phyloP scores from a whole-genome alignment of 257 asterid genomes.

The Salvia rosmarinus region DNA sequence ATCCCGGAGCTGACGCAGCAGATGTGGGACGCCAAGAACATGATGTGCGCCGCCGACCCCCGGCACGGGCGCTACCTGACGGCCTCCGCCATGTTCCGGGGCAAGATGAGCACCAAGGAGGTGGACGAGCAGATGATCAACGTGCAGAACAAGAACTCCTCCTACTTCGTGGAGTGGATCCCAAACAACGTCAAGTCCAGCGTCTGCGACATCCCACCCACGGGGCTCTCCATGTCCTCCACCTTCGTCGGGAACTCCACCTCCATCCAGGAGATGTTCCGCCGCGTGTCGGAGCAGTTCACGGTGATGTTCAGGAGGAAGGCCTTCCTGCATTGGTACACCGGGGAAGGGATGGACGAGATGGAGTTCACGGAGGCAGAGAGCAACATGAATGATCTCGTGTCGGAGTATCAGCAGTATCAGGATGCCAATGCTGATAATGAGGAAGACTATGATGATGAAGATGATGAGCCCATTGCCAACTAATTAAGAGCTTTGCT shows the following conservation, averaged over 20 bases:
- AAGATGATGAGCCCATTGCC: constrained; percentile 40
- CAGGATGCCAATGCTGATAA: constrained; percentile 69
- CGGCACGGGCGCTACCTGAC: constrained; percentile 80
- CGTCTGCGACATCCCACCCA: constrained; percentile 76
- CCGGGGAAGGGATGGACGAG: constrained; percentile 75
- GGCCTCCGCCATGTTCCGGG: constrained; percentile 79
- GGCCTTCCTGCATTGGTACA: constrained; percentile 80
- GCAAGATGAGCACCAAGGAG: constrained; percentile 75
- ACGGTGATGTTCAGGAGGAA: constrained; percentile 72
- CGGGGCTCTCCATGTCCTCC: constrained; percentile 76
- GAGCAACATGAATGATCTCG: constrained; percentile 76
- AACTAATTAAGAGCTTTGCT: not conserved
- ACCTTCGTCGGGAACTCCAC: constrained; percentile 77
- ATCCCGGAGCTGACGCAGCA: constrained; percentile 78
- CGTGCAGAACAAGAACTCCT: constrained; percentile 78
- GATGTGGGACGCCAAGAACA: constrained; percentile 82
- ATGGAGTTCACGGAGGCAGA: constrained; percentile 81
- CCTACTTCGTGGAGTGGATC: constrained; percentile 82
- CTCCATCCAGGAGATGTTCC: constrained; percentile 74
- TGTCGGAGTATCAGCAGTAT: constrained; percentile 77
- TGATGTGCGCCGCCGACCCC: constrained; percentile 84
- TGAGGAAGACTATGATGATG: constrained; percentile 52
- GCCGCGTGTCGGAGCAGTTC: constrained; percentile 70
- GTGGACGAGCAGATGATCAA: constrained; percentile 80
- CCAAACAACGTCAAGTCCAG: constrained; percentile 79